A percentile compares a stretch with the other conserved stretches of the same genome.
These are phyloP conservation scores for Solanum pennellii DNA, from an alignment of 257 asterid species.

Conservation along the genomic window DNA sequence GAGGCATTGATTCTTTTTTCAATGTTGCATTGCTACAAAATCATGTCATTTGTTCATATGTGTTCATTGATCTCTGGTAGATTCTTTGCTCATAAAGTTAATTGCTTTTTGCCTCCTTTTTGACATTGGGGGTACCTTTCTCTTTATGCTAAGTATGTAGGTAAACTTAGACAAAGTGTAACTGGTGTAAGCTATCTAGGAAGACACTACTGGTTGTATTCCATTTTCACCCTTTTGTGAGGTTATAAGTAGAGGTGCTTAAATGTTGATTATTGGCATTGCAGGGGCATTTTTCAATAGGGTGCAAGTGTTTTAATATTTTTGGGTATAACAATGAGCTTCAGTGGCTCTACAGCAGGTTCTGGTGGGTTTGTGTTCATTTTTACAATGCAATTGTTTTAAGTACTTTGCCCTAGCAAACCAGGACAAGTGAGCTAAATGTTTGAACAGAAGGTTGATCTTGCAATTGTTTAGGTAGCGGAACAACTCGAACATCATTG, in stretches of 20 bases:
- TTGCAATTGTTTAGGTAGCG: conserved; percentile 31
- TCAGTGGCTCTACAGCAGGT: conserved; percentile 24
- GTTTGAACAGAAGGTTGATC: neutral
- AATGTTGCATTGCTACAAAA: neutral
- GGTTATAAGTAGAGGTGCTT: conserved; percentile 24
- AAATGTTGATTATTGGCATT: conserved; percentile 17
- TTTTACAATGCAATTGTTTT: neutral
- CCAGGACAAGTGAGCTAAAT: neutral
- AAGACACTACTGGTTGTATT: conserved; percentile 4
- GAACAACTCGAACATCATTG: conserved; percentile 23
- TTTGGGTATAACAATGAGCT: conserved; percentile 30
- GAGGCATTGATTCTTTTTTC: conserved; percentile 17
- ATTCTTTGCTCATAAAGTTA: conserved; percentile 15
- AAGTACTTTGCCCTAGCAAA: neutral
- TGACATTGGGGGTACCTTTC: conserved; percentile 11
- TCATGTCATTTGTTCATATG: neutral
- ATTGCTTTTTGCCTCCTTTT: conserved; percentile 13
- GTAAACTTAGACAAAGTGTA: conserved; percentile 7
- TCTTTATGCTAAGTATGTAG: conserved; percentile 5
- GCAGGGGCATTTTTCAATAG: conserved; percentile 24
- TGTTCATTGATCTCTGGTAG: conserved; percentile 15
- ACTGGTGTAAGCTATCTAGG: conserved; percentile 15
- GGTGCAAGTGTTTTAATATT: neutral
- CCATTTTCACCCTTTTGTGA: conserved; percentile 23
- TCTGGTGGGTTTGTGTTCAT: conserved; percentile 15